Conservation (phyloP, 768 basidiomycete species). For the Phanerochaete carnosa region DNA sequence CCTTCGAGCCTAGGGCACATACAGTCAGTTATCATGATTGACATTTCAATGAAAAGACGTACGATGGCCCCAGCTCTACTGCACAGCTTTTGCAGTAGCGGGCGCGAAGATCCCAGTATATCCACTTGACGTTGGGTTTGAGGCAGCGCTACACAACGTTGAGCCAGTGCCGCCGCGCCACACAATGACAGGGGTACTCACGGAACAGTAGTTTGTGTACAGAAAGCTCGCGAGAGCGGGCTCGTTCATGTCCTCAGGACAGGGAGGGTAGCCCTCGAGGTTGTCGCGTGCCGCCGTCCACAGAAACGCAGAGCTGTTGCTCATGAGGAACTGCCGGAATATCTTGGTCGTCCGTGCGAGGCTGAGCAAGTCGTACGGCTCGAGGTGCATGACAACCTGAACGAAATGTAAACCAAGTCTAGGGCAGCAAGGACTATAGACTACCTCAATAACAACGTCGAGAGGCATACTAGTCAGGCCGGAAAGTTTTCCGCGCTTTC, state of each 20-base stretch:
- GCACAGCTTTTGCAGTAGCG: neutral
- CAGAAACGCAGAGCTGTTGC: neutral
- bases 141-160: neutral
- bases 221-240: conserved; percentile 5
- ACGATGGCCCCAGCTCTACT: neutral
- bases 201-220: conserved; percentile 8
- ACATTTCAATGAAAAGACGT: neutral
- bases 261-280: neutral
- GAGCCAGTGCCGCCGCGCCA: neutral
- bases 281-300: conserved; percentile 6
- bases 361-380: conserved; percentile 29
- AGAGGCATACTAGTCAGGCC: neutral
- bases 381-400: conserved; percentile 14
- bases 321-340: conserved; percentile 26
- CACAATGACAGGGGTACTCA: neutral
- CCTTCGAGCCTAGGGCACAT: neutral
- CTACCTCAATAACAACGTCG: neutral
- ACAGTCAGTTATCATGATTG: neutral
- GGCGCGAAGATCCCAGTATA: neutral
- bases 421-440: too few species aligned
- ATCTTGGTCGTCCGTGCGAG: conserved; percentile 26
- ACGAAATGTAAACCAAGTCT: neutral
- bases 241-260: conserved; percentile 5
- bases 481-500: neutral
- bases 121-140: neutral